phyloP scores from a whole-genome alignment of 2,329 filamentous ascomycete species.

The Teratosphaeria pseudoeucalypti region DNA sequence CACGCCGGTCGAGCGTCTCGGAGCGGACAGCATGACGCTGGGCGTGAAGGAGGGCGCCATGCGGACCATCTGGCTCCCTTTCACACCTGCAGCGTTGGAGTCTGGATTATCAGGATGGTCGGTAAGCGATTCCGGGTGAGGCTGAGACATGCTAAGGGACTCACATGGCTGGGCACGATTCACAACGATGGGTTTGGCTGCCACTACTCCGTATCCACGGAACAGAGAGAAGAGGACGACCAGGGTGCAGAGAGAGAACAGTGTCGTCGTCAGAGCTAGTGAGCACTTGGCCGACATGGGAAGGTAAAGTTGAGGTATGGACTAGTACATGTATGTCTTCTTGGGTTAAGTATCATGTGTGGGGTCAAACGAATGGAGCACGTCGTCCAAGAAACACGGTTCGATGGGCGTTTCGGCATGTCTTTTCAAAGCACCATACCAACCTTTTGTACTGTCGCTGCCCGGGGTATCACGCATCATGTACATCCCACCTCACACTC shows the following conservation, averaged over 20 bases:
- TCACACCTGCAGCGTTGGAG: not conserved
- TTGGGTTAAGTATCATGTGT: not conserved
- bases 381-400: too few species aligned
- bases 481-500: not conserved
- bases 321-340: too few species aligned
- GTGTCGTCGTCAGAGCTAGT: not conserved
- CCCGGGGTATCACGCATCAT: not conserved
- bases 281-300: not conserved
- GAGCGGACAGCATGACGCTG: constrained; percentile 65
- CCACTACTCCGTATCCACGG: not conserved
- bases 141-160: not conserved
- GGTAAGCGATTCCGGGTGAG: not conserved
- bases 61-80: not conserved
- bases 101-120: not conserved
- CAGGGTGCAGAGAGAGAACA: not conserved
- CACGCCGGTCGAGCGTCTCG: constrained; percentile 57
- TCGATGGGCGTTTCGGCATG: too few species aligned
- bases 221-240: not conserved
- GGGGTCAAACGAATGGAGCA: not conserved
- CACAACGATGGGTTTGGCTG: not conserved
- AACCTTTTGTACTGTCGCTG: not conserved
- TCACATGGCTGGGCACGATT: not conserved
- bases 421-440: not conserved
- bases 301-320: not conserved
- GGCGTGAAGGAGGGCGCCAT: constrained; percentile 48